Base-by-base conservation (phyloP, 257 asterid genomes). In the Capsicum baccatum region DNA sequence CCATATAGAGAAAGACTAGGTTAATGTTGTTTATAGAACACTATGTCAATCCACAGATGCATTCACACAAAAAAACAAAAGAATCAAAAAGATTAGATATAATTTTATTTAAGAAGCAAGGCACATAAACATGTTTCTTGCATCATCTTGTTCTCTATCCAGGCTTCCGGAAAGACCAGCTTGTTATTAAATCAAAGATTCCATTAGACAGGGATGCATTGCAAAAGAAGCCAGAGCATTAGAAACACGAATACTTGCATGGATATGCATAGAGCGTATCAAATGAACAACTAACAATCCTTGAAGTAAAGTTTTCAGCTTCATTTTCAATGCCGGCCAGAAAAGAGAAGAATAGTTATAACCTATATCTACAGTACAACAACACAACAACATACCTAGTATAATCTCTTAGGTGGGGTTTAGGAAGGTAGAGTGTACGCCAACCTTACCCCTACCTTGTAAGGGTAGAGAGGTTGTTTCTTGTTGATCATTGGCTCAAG, bases 251-350 rank as follows among this genome's bases (percentile, higher is more conserved):
- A 50, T 7, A 50, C 62, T 50, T 50, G 62, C 62, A 26, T 21
- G 81, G 44, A 74, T 74, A 26, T 74, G 81, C 62, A 74, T 7
- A 74, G 81, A 50, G 19, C 81, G 7, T 74, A 44, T 37, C 81
- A 50, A 50, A 74, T 74, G 80, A 73, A 62, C 62, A 13, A 74
- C 44, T 74, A 74, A 50, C 37, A 21, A 50, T 74, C 62, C 62
- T 44, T 74, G 62, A 74, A 50, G 81, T 50, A 74, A 8, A 50
- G 13, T 50, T 48, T 12, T 50, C 47, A 74, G 42, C 79, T 42
- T 70, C 1, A 1, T 16, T 16, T 17, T 39, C 16, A 68, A 42
- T 4, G 10, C 79, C 4, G 3, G 55, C 13, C 76, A 37, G 26
- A 73, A 15, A 50, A 21, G n/a, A 21, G 81, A 74, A 21, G 60